A percentile compares a stretch with the other conserved stretches of the same genome.
Conservation (phyloP, 2,329 filamentous ascomycete species). For the Alternaria sp. region DNA sequence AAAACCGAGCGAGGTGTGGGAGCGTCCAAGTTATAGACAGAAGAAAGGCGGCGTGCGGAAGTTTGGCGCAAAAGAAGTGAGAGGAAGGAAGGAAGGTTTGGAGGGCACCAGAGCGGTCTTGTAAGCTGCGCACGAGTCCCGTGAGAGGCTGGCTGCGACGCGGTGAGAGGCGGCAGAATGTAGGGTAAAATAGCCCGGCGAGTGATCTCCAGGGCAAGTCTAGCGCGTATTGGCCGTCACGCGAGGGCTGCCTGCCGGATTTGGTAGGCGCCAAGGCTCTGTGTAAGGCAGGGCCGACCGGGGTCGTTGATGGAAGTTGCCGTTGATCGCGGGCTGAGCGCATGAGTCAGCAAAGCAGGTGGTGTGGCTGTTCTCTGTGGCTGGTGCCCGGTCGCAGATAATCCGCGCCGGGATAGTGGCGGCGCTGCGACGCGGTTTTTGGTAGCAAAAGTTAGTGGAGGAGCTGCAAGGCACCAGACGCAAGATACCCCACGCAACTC, state of each 20-base stretch:
- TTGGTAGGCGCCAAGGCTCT: constrained; percentile 21
- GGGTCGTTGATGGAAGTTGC: constrained; percentile 3
- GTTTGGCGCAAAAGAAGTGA: constrained; percentile 40
- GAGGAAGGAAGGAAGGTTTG: constrained; percentile 44
- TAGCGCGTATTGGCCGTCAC: constrained; percentile 24
- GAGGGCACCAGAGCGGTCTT: constrained; percentile 44
- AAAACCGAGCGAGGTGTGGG: constrained; percentile 14
- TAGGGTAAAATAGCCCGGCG: constrained; percentile 20
- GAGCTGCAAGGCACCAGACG: constrained; percentile 33
- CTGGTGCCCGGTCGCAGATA: constrained; percentile 17
- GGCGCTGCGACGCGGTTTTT: constrained; percentile 36
- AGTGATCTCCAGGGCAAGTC: constrained; percentile 25
- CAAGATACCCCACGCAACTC: constrained; percentile 36
- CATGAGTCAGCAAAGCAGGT: background rate
- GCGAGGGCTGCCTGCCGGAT: constrained; percentile 13
- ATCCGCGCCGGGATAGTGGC: constrained; percentile 17
- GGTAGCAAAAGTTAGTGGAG: constrained; percentile 33
- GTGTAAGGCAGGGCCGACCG: constrained; percentile 12
- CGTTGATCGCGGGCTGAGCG: background rate
- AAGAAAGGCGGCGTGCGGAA: constrained; percentile 23
- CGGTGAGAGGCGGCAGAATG: constrained; percentile 33
- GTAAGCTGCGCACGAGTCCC: constrained; percentile 44
- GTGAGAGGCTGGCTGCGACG: constrained; percentile 42
- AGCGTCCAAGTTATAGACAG: constrained; percentile 13
- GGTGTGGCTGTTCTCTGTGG: constrained; percentile 13